Conservation (phyloP, 2,329 filamentous ascomycete species). For the Colletotrichum plurivorum region DNA sequence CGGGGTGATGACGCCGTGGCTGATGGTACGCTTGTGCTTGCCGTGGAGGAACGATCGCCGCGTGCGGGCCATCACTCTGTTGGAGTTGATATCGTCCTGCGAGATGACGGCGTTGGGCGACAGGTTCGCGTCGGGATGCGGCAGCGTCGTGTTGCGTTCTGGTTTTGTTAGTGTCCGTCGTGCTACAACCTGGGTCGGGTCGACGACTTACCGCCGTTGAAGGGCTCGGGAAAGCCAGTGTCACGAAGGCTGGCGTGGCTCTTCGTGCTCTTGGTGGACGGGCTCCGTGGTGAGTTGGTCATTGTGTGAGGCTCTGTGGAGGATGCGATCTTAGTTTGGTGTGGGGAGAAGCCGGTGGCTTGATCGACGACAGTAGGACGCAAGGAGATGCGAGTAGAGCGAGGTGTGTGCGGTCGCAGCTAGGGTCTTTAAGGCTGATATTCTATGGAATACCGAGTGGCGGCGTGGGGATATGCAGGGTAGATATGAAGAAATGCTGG, state of each 20-base stretch:
- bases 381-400: background rate
- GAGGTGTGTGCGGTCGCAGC: slow-evolving; percentile 3
- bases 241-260: slow-evolving; percentile 46
- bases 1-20: slow-evolving; percentile 60
- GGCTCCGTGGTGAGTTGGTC: slow-evolving; percentile 33
- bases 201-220: slow-evolving; percentile 58
- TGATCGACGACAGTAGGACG: slow-evolving; percentile 6
- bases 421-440: slow-evolving; percentile 13
- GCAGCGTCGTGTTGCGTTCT: slow-evolving; percentile 72
- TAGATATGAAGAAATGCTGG: slow-evolving; percentile 16
- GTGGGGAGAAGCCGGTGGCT: slow-evolving; percentile 9
- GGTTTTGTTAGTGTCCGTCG: background rate
- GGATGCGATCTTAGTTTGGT: slow-evolving; percentile 34
- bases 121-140: slow-evolving; percentile 73
- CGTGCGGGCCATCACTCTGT: slow-evolving; percentile 58
- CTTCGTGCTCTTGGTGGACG: slow-evolving; percentile 33
- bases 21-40: slow-evolving; percentile 63
- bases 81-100: slow-evolving; percentile 65
- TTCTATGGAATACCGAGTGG: slow-evolving; percentile 27
- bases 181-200: too few relatives aligned
- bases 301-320: slow-evolving; percentile 35
- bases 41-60: slow-evolving; percentile 60
- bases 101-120: slow-evolving; percentile 70
- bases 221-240: slow-evolving; percentile 68
- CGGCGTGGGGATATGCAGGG: background rate